Conservation (phyloP, 495 filamentous ascomycete genomes). For the Aspergillus nidulans region DNA sequence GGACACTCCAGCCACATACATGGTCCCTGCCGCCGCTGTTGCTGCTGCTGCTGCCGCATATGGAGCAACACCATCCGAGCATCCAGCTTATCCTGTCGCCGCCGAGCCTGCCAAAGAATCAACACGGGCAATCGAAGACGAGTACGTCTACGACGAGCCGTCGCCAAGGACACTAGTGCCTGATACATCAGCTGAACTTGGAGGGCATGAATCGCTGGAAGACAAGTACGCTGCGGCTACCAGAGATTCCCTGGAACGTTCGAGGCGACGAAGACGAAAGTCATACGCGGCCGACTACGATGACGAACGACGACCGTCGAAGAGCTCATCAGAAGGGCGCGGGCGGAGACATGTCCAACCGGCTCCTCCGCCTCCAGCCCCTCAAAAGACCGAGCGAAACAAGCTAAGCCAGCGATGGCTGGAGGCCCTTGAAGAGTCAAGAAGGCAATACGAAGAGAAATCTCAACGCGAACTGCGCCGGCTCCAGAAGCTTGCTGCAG, state of each 20-base stretch:
- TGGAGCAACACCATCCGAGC: background rate
- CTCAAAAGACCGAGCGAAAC: conserved; percentile 35
- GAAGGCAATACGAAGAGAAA: conserved; percentile 37
- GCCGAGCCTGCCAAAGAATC: conserved; percentile 6
- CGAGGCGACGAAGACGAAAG: conserved; percentile 31
- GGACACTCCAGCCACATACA: background rate
- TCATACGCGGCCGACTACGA: conserved; percentile 18
- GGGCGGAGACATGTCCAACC: conserved; percentile 15
- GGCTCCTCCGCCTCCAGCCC: conserved; percentile 1
- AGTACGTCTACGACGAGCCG: conserved; percentile 3
- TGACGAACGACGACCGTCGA: conserved; percentile 33
- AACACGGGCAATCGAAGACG: background rate
- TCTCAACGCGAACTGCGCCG: conserved; percentile 16
- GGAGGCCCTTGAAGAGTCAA: conserved; percentile 37
- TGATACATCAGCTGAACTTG: background rate
- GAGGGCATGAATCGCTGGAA: background rate
- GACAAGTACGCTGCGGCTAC: conserved; percentile 5
- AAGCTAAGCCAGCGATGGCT: conserved; percentile 37
- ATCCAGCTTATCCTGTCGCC: background rate
- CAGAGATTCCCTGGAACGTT: conserved; percentile 11
- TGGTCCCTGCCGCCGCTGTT: background rate
- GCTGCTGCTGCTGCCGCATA: background rate
- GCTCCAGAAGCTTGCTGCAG: conserved; percentile 18
- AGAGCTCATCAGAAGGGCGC: conserved; percentile 35
- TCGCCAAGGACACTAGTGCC: background rate